phyloP scores from a whole-genome alignment of 116 monocot species.

The Phalaenopsis hybrid region DNA sequence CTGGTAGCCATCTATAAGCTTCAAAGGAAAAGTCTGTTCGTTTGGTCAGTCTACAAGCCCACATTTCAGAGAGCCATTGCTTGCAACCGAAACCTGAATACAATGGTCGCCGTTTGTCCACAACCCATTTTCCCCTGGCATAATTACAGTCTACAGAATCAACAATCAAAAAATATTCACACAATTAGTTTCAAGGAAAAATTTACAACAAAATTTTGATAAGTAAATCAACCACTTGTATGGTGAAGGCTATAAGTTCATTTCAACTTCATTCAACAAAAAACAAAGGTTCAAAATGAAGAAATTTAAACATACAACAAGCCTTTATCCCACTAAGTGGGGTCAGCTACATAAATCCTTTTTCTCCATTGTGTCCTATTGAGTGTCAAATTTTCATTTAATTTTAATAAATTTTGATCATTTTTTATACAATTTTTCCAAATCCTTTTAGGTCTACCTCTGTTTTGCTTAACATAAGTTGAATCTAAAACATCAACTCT shows the following conservation, averaged over 20 bases:
- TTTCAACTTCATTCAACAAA: not conserved
- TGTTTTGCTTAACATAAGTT: too few species aligned
- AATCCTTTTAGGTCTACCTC: too few species aligned
- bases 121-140: conserved; percentile 86
- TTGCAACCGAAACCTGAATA: conserved; percentile 94
- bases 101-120: conserved; percentile 50
- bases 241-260: not conserved
- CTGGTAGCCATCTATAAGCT: conserved; percentile 66
- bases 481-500: too few species aligned
- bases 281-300: not conserved
- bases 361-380: too few species aligned
- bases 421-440: too few species aligned
- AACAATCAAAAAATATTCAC: not conserved
- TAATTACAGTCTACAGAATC: conserved; percentile 64
- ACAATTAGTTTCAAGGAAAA: not conserved
- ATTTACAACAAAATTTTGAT: not conserved
- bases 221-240: not conserved
- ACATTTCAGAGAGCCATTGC: conserved; percentile 84
- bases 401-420: too few species aligned
- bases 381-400: too few species aligned
- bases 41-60: conserved; percentile 76
- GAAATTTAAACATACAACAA: not conserved
- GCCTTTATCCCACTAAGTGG: too few species aligned
- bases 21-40: conserved; percentile 79
- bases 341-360: too few species aligned